Base-by-base conservation (phyloP, 2,329 filamentous ascomycete species). In the Botrytis hyacinthi region DNA sequence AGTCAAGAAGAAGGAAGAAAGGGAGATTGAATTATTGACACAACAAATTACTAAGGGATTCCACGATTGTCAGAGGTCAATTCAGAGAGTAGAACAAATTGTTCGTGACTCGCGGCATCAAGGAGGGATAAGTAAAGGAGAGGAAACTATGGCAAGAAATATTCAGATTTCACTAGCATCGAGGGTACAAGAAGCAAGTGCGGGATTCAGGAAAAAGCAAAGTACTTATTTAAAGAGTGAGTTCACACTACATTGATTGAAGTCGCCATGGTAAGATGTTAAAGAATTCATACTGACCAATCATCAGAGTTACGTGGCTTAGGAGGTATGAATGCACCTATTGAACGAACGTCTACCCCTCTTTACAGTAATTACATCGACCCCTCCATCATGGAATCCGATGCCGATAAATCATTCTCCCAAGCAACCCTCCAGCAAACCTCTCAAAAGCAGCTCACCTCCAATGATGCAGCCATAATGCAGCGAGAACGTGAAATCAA, bases 401-500 rank as follows among this genome's bases (percentile, higher is more conserved):
- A 98, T 80, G 93, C 94, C 78, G 96, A 99, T 83, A 92, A 94
- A 78, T 94, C 91, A 10, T 97, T 96, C 80, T 97, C 95, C 1
- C 94, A 98, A 82, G 92, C 92, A 0, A 94, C 95, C 0, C 87
- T 98, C 2, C 92, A 95, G 80, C 92, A 94, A 78, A 93, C 93
- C 1, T 78, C 78, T 72, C 88, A 90, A 79, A 88, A 88, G 77
- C 87, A 89, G 73, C 84, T 92, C 44, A 89, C 91, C 74, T 92
- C 91, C 74, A 94, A 97, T 80, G 95, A 98, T 81, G 87, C 91
- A 4, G 90, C 90, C 54, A 98, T 99, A 78, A 89, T 91, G 75
- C 96, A 98, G 82, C 93, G 96, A 76, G 96, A 99, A 83, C 91
- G 93, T 59, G 96, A 98, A 83, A 99, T 99, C 79, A 97, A 97